Percentiles rank a stretch among this genome's conserved stretches.
Conservation (phyloP, 495 filamentous ascomycete species). For the Neurospora sp. region DNA sequence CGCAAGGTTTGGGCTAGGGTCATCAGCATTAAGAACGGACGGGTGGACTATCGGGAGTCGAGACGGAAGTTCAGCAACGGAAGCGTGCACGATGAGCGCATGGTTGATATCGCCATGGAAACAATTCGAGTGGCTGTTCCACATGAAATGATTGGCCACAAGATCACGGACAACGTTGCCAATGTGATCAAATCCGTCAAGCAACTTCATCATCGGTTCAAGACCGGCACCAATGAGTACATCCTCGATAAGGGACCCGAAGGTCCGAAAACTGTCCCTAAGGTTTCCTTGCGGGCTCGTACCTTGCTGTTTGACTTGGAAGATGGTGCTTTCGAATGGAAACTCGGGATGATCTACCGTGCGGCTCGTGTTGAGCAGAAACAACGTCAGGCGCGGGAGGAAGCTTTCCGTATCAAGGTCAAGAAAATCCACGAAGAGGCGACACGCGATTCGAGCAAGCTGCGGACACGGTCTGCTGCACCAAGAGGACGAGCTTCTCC, state of each 20-base stretch:
- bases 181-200: conserved; percentile 80
- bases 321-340: conserved; percentile 96
- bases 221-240: conserved; percentile 77
- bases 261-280: conserved; percentile 74
- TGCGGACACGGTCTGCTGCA: conserved; percentile 40
- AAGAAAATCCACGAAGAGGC: conserved; percentile 68
- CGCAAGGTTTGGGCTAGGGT: conserved; percentile 74
- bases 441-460: conserved; percentile 34
- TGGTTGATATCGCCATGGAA: conserved; percentile 75
- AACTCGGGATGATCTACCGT: conserved; percentile 84
- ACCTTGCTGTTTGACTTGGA: conserved; percentile 83
- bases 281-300: conserved; percentile 69
- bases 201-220: conserved; percentile 85
- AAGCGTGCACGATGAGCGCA: conserved; percentile 58
- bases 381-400: conserved; percentile 79
- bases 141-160: conserved; percentile 86
- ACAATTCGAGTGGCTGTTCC: conserved; percentile 83
- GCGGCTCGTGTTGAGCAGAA: conserved; percentile 78
- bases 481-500: conserved; percentile 30
- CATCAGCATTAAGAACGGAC: conserved; percentile 67
- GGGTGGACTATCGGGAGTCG: conserved; percentile 68
- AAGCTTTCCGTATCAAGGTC: conserved; percentile 78
- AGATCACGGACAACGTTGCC: conserved; percentile 82
- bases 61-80: conserved; percentile 53
- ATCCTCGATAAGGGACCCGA: conserved; percentile 73